These are phyloP conservation scores for Atalantia buxifolia DNA, from an alignment of 345 rosid species.

Conservation along the genomic window DNA sequence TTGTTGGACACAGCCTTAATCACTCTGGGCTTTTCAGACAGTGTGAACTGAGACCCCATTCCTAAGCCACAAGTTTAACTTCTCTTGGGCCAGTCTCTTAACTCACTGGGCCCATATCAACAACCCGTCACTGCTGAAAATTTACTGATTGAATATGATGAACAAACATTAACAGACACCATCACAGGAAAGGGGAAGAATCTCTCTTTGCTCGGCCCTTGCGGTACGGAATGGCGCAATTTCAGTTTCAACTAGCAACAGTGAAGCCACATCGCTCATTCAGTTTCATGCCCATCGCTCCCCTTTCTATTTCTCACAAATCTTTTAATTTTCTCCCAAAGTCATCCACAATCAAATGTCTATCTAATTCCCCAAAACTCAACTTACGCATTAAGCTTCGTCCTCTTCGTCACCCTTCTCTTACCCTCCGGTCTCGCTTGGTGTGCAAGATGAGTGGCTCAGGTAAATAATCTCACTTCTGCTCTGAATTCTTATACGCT, in stretches of 20 bases:
- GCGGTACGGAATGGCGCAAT: slow-evolving; percentile 23
- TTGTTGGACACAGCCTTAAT: too few species aligned
- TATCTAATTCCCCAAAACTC: background rate
- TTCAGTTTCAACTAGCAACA: slow-evolving; percentile 20
- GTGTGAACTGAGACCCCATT: too few species aligned
- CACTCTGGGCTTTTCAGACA: too few species aligned
- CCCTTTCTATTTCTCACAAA: background rate
- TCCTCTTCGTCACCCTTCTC: slow-evolving; percentile 1
- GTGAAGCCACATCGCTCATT: slow-evolving; percentile 8
- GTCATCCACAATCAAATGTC: background rate
- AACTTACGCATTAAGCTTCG: background rate
- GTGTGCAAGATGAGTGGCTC: slow-evolving; percentile 21
- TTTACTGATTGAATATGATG: too few species aligned
- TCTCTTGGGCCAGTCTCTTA: too few species aligned
- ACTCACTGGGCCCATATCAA: too few species aligned
- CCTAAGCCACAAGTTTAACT: too few species aligned
- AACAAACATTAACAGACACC: too few species aligned
- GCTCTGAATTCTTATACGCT: background rate
- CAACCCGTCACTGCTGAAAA: too few species aligned
- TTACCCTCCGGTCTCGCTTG: slow-evolving; percentile 15
- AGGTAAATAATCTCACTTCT: slow-evolving; percentile 16
- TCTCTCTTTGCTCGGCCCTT: background rate
- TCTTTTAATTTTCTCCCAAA: background rate
- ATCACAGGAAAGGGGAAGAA: background rate
- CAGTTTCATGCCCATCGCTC: slow-evolving; percentile 15